phyloP scores from a whole-genome alignment of 2,329 filamentous ascomycete species.

The Colletotrichum sp. region DNA sequence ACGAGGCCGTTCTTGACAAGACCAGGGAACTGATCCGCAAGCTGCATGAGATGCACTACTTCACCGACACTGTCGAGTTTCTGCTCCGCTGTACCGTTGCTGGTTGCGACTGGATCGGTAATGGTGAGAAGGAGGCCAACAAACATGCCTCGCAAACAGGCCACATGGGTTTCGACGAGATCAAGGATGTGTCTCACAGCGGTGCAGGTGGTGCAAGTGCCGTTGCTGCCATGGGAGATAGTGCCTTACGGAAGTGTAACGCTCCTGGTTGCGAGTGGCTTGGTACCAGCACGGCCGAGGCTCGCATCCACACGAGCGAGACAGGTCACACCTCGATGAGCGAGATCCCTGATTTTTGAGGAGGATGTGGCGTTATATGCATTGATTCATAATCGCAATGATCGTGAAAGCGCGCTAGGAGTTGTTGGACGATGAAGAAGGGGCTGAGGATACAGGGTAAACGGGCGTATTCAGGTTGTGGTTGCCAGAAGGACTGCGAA shows the following conservation, averaged over 20 bases:
- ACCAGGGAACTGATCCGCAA: conserved; percentile 69
- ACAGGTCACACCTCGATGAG: conserved; percentile 61
- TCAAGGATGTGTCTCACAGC: conserved; percentile 68
- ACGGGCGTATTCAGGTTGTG: background rate
- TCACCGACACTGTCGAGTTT: conserved; percentile 85
- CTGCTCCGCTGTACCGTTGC: conserved; percentile 74
- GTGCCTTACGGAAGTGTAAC: conserved; percentile 80
- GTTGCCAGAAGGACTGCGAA: background rate
- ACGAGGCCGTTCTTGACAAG: conserved; percentile 73
- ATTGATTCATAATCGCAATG: background rate
- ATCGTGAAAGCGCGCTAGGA: background rate
- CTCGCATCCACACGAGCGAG: conserved; percentile 61
- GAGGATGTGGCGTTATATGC: background rate
- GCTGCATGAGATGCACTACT: conserved; percentile 78
- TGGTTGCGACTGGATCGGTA: conserved; percentile 69
- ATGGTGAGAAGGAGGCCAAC: conserved; percentile 67
- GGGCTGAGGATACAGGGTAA: background rate
- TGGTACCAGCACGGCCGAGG: conserved; percentile 67
- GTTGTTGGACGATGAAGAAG: background rate
- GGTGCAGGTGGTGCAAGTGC: background rate
- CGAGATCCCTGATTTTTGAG: conserved; percentile 39
- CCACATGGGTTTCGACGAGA: conserved; percentile 63
- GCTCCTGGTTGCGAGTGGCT: conserved; percentile 64
- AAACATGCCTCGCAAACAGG: conserved; percentile 67
- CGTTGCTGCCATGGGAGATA: conserved; percentile 28